Evolutionary conservation across 257 asterid species (phyloP), one percentile per base, ranked within the genome.

Genomic region (Solanum bukasovii): DNA sequence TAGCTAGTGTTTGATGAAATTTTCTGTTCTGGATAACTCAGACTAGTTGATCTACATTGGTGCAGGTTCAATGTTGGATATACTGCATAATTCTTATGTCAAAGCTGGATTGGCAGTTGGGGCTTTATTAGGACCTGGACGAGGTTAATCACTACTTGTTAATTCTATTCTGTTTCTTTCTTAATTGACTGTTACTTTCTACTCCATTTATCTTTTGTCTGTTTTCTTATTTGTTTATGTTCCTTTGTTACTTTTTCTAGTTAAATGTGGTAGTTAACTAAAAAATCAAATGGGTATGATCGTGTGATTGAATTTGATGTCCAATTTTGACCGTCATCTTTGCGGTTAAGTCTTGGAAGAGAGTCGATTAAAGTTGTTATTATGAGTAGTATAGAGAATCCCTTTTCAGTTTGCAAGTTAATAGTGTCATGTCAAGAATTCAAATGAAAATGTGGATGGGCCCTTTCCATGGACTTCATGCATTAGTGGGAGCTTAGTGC

Each of bases 81-180:
- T 93, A 70, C 90, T 97, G 92, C 99, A 96, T 88, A 95, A 95
- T 91, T 91, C 98, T 29, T 95, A 93, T 88, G 95, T 96, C 93
- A 97, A 95, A 90, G 98, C 96, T 85, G 98, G 96, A 87, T 90
- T 97, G 90, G 98, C 99, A 25, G 87, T 95, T 92, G 98, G 96
- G 88, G 93, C 99, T 85, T 91, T 97, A 75, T 87, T 97, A 92
- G 98, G 99, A 83, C 99, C 98, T 78, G 98, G 98, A 90, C 92
- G 98, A 95, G 99, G 99, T 95, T 92, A 88, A 96, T 87, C 31
- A 5, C 12, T 61, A 56, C 33, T 71, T 38, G 20, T 88, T 77
- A 38, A 44, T 65, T 31, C 65, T 42, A 13, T 84, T 59, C 35
- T 49, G 23, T 61, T 67, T 85, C 87, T 84, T 59, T 34, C 49